phyloP scores from a whole-genome alignment of 495 filamentous ascomycete genomes.

The Xylaria intraflava region DNA sequence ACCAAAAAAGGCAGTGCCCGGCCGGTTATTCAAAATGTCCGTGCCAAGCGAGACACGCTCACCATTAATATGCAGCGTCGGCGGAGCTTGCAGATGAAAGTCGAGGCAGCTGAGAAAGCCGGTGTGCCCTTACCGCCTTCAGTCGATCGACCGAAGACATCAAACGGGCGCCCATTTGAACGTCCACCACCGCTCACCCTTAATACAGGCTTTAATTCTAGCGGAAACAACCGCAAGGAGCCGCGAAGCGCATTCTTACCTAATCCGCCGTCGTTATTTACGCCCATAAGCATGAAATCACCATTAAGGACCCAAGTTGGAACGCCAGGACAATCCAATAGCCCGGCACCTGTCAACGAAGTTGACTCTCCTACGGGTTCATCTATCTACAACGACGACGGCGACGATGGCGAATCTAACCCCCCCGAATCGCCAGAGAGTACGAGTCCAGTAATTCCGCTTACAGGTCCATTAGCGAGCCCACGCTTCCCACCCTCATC shows the following conservation, averaged over 20 bases:
- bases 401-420: conserved; percentile 1
- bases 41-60: conserved; percentile 38
- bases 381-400: conserved; percentile 12
- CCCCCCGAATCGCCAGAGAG: conserved; percentile 24
- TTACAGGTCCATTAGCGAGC: conserved; percentile 22
- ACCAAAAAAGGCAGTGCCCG: conserved; percentile 11
- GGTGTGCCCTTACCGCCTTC: background rate
- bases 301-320: conserved; percentile 2
- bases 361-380: conserved; percentile 9
- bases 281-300: conserved; percentile 12
- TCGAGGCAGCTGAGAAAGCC: conserved; percentile 34
- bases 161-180: conserved; percentile 5
- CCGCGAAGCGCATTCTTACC: conserved; percentile 15
- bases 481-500: conserved; percentile 14
- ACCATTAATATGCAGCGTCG: conserved; percentile 25
- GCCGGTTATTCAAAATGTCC: conserved; percentile 36
- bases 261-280: conserved; percentile 7
- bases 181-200: conserved; percentile 24
- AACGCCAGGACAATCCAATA: background rate
- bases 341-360: background rate
- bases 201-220: conserved; percentile 6
- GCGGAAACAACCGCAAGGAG: conserved; percentile 15
- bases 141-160: conserved; percentile 12
- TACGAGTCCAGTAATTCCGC: conserved; percentile 23
- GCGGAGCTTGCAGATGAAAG: conserved; percentile 39